A percentile compares a stretch with the other conserved stretches of the same genome.
Conservation (phyloP, 495 filamentous ascomycete genomes). For the Wilcoxina mikolae region DNA sequence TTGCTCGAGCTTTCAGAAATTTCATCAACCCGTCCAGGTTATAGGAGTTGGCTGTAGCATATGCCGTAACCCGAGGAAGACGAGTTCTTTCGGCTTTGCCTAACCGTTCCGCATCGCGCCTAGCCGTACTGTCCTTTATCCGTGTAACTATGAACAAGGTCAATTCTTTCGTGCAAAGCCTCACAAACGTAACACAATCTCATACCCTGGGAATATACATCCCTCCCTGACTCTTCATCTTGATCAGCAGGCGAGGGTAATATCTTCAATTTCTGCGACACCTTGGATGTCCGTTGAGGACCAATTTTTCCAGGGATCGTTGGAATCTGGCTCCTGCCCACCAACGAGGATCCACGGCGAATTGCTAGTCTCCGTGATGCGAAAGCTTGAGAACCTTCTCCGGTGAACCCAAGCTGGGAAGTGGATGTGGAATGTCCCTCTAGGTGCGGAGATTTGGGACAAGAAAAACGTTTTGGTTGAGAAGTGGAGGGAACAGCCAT, state of each 20-base stretch:
- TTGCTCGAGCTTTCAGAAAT: conserved; percentile 69
- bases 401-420: too few relatives aligned
- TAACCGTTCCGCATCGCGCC: conserved; percentile 79
- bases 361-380: too few relatives aligned
- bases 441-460: too few relatives aligned
- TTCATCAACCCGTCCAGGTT: conserved; percentile 73
- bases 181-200: conserved; percentile 27
- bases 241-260: conserved; percentile 76
- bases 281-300: conserved; percentile 86
- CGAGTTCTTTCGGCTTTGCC: conserved; percentile 84
- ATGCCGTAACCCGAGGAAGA: conserved; percentile 83
- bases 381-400: too few relatives aligned
- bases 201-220: conserved; percentile 71
- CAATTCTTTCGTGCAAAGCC: background rate
- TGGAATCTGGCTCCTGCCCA: too few relatives aligned
- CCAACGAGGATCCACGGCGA: too few relatives aligned
- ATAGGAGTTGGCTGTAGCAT: conserved; percentile 85
- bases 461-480: too few relatives aligned
- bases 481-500: too few relatives aligned
- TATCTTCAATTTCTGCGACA: conserved; percentile 87
- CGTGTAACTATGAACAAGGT: conserved; percentile 41
- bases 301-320: too few relatives aligned
- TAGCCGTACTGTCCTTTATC: conserved; percentile 89
- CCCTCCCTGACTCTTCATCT: conserved; percentile 79
- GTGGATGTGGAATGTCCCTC: too few relatives aligned